phyloP scores from a whole-genome alignment of 192 early-diverging fungal species.

The Coemansia sp. region DNA sequence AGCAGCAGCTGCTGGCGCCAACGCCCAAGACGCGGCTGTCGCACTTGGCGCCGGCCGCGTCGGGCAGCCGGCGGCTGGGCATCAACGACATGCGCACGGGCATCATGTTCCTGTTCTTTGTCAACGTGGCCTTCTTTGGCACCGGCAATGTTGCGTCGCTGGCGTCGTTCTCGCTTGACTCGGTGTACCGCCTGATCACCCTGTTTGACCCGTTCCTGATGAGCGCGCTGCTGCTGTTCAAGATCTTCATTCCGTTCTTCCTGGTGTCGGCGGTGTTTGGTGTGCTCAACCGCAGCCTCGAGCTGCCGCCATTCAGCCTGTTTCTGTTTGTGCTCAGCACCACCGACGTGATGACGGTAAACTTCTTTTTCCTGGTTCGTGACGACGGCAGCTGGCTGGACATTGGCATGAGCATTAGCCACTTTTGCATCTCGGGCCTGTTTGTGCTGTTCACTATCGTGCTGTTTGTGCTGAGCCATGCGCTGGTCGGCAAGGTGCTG shows the following conservation, averaged over 20 bases:
- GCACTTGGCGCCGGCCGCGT: slow-evolving; percentile 8
- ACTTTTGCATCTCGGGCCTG: slow-evolving; percentile 89
- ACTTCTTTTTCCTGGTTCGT: slow-evolving; percentile 92
- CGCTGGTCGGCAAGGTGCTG: slow-evolving; percentile 50
- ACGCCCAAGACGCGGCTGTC: slow-evolving; percentile 32
- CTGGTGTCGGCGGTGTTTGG: slow-evolving; percentile 78
- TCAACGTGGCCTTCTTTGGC: slow-evolving; percentile 94
- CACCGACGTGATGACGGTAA: slow-evolving; percentile 90
- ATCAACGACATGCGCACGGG: slow-evolving; percentile 59
- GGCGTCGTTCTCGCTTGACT: slow-evolving; percentile 77
- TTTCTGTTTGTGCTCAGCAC: slow-evolving; percentile 83
- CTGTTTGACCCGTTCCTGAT: slow-evolving; percentile 90
- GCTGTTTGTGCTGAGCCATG: slow-evolving; percentile 74
- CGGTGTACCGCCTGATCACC: slow-evolving; percentile 86
- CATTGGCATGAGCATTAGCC: slow-evolving; percentile 93
- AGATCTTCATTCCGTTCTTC: slow-evolving; percentile 94
- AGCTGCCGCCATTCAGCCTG: slow-evolving; percentile 79
- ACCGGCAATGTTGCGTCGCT: slow-evolving; percentile 92
- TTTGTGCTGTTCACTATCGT: slow-evolving; percentile 91
- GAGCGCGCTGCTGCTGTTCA: slow-evolving; percentile 77
- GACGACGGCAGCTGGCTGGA: slow-evolving; percentile 95
- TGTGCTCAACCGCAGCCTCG: slow-evolving; percentile 68
- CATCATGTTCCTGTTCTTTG: slow-evolving; percentile 82
- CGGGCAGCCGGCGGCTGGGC: slow-evolving; percentile 34
- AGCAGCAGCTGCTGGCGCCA: slow-evolving; percentile 32